phyloP scores from a whole-genome alignment of 768 basidiomycete genomes.

The Amanita subjunquillea region DNA sequence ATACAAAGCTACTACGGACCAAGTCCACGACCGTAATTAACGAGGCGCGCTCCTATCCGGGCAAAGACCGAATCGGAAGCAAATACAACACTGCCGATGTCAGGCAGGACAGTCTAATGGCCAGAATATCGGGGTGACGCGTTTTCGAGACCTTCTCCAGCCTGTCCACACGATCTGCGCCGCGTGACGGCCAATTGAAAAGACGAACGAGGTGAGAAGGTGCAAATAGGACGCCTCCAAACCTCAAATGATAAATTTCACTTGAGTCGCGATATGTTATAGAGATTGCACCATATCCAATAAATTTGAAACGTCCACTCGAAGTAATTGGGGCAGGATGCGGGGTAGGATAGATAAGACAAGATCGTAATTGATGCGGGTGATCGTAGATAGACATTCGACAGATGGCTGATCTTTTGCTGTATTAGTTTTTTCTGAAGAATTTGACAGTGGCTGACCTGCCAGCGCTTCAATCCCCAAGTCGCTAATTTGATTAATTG shows the following conservation, averaged over 20 bases:
- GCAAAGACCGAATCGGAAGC: slow-evolving; percentile 36
- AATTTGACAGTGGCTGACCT: not conserved
- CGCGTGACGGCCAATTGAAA: slow-evolving; percentile 44
- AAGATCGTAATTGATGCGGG: slow-evolving; percentile 54
- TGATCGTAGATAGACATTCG: slow-evolving; percentile 38
- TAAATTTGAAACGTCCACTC: slow-evolving; percentile 38
- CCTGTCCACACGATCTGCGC: slow-evolving; percentile 31
- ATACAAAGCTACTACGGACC: not conserved
- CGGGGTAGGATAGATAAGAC: slow-evolving; percentile 38
- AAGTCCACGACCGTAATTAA: not conserved
- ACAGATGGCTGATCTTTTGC: not conserved
- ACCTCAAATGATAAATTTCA: slow-evolving; percentile 21
- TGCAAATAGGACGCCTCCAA: slow-evolving; percentile 31
- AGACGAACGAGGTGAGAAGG: slow-evolving; percentile 39
- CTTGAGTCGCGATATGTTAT: slow-evolving; percentile 10
- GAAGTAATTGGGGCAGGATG: slow-evolving; percentile 37
- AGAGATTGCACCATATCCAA: slow-evolving; percentile 25
- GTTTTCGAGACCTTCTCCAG: slow-evolving; percentile 21
- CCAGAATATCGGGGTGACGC: slow-evolving; percentile 16
- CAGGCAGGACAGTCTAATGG: slow-evolving; percentile 36
- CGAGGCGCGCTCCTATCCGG: slow-evolving; percentile 13
- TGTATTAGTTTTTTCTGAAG: not conserved
- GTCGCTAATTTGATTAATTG: slow-evolving; percentile 28
- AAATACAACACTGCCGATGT: slow-evolving; percentile 41
- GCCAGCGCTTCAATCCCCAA: slow-evolving; percentile 27